A percentile compares a stretch with the other conserved stretches of the same genome.
Evolutionary conservation across 768 basidiomycete species (phyloP).

Genomic region (Gymnopilus dilepis): DNA sequence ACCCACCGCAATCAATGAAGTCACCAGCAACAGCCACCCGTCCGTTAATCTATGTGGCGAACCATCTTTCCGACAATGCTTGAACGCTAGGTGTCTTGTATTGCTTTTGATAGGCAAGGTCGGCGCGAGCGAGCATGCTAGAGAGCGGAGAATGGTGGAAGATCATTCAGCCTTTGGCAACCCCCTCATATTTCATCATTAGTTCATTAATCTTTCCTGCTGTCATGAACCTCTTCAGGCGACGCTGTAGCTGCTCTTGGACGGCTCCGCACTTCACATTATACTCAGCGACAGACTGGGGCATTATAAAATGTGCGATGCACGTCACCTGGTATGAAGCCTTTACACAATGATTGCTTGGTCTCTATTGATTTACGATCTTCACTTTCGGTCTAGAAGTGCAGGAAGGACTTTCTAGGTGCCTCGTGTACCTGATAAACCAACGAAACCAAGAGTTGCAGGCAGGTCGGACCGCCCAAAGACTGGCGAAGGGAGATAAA

Average conservation of each 20-base stretch:
- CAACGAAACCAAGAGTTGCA: neutral
- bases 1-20: neutral
- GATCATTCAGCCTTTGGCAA: neutral
- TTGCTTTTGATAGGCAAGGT: neutral
- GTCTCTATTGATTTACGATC: slow-evolving; percentile 11
- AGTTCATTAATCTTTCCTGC: neutral
- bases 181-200: neutral
- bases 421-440: slow-evolving; percentile 16
- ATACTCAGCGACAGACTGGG: neutral
- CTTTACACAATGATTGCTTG: neutral
- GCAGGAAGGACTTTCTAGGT: slow-evolving; percentile 11
- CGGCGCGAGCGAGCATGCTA: neutral
- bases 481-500: neutral
- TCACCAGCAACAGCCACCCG: neutral
- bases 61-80: neutral
- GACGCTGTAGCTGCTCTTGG: neutral
- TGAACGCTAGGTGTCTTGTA: neutral
- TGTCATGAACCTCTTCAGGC: neutral
- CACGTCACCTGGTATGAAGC: neutral
- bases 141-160: neutral
- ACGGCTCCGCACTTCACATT: neutral
- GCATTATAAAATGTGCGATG: neutral
- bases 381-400: neutral
- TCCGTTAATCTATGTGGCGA: neutral
- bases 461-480: neutral